These are phyloP conservation scores for Manihot esculenta DNA, from an alignment of 441 rosid genomes.

Conservation along the genomic window DNA sequence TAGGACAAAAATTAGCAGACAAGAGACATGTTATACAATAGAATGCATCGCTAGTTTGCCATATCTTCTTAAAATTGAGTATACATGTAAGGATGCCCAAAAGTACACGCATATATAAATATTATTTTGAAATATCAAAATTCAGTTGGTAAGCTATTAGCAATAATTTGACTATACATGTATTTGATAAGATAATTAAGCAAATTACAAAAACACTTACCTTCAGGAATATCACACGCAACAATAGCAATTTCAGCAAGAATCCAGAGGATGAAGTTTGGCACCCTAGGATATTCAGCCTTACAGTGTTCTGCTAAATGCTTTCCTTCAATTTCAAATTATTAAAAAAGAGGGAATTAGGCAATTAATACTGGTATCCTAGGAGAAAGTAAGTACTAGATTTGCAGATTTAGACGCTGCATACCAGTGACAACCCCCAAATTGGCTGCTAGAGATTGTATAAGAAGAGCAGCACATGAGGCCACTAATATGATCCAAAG, in stretches of 20 bases:
- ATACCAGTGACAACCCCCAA: constrained; percentile 92
- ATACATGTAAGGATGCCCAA: neutral
- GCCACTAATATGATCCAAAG: constrained; percentile 96
- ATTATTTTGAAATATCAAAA: neutral
- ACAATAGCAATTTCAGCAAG: constrained; percentile 89
- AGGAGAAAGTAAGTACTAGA: neutral
- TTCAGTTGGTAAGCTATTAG: neutral
- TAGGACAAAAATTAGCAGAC: neutral
- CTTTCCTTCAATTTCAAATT: constrained; percentile 49
- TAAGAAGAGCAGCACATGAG: constrained; percentile 86
- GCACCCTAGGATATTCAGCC: constrained; percentile 67
- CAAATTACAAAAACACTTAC: constrained; percentile 29
- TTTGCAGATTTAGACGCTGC: neutral
- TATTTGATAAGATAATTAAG: neutral
- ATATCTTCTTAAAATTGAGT: neutral
- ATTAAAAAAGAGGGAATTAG: neutral
- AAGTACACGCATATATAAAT: neutral
- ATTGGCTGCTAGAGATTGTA: constrained; percentile 94
- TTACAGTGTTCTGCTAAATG: constrained; percentile 96
- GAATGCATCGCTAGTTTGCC: constrained; percentile 2
- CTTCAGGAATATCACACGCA: constrained; percentile 99
- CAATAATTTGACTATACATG: neutral
- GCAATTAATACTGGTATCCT: neutral
- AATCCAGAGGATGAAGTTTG: constrained; percentile 83
- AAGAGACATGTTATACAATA: neutral